Evolutionary conservation across 305 asterid species (phyloP), one percentile per base, ranked within the genome.

Genomic region (Striga hermonthica): DNA sequence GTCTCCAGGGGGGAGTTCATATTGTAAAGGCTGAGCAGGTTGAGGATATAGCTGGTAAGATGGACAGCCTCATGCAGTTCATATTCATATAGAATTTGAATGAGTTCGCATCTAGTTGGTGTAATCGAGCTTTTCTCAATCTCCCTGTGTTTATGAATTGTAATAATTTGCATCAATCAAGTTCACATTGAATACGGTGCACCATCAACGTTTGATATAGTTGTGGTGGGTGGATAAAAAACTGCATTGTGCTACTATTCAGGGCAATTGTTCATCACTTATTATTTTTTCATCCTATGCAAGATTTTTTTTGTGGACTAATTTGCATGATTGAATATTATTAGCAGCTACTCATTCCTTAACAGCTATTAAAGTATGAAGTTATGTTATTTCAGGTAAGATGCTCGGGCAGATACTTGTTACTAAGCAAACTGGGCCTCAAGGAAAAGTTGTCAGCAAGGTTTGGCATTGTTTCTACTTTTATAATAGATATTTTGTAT

Each of bases 401-500:
- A 93, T 93, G 97, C 95, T 93, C 36, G 97, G 97, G 14, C 92
- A 88, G 74, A 72, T 88, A 74, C 97, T 93, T 78, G 97, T 93
- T 65, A 93, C 99, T 6, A 90, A 93, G 74, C 99, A 93, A 83
- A 81, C 95, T 60, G 99, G 99, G 60, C 79, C 96, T 63, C 91
- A 90, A 75, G 99, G 99, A 72, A 90, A 86, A 79, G 64, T 90
- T 77, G 99, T 93, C 84, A 90, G 97, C 96, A 93, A 90, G 97
- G 99, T 93, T 66, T 64, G 81, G 40, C 66, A 56, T 50, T 10
- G 54, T 34, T 59, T 67, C 13, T 61, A 15, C 62, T 58, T 39
- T 65, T 48, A 15, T 47, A 9, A 56, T 55, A 13, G 54, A 50
- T 38, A 60, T 28, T 57, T 12, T 9, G 9, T 11, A 66, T 13